Conservation (phyloP, 345 rosid genomes). For the Rhodamnia argentea region DNA sequence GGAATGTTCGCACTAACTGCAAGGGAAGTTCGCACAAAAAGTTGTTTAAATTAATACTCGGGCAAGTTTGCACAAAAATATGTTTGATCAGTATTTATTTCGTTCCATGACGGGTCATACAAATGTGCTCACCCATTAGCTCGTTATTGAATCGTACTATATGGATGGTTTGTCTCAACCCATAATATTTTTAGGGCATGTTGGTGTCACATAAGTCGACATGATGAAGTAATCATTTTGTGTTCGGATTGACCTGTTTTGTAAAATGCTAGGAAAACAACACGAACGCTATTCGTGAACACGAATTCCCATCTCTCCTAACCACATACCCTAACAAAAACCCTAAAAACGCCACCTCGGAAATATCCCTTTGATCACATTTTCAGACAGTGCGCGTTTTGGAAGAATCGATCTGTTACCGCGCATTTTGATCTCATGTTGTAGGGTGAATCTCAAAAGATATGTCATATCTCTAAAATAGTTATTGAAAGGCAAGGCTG, state of each 20-base stretch:
- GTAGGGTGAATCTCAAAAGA: too few relatives aligned
- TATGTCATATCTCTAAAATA: neutral
- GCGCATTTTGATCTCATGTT: too few relatives aligned
- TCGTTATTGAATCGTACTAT: neutral
- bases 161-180: neutral
- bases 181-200: too few relatives aligned
- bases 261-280: neutral
- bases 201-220: neutral
- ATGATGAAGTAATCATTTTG: neutral
- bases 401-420: too few relatives aligned
- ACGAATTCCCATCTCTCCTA: neutral
- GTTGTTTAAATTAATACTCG: too few relatives aligned
- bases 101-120: neutral
- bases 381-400: neutral
- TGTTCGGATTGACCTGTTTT: neutral
- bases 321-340: neutral
- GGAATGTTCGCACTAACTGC: too few relatives aligned
- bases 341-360: neutral
- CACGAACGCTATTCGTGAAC: neutral
- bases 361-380: neutral
- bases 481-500: neutral
- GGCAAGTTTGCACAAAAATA: too few relatives aligned
- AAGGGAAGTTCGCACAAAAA: too few relatives aligned
- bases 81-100: neutral
- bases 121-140: neutral